phyloP scores from a whole-genome alignment of 768 basidiomycete species.

The Pleurotus pulmonarius region DNA sequence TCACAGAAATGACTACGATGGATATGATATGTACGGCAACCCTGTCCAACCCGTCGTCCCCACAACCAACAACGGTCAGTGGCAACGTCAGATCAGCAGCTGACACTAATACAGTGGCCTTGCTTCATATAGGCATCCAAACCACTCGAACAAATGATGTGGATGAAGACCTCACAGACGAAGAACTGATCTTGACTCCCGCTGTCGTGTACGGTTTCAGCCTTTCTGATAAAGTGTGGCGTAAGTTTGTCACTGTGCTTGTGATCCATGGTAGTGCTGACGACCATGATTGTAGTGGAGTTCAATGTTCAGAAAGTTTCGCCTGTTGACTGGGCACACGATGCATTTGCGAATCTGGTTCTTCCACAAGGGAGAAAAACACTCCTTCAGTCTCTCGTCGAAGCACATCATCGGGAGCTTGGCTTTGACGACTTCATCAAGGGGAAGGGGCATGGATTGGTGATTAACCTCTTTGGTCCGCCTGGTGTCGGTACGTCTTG shows the following conservation, averaged over 20 bases:
- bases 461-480: constrained; percentile 54
- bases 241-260: constrained; percentile 10
- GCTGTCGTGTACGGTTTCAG: constrained; percentile 63
- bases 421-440: constrained; percentile 61
- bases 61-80: constrained; percentile 3
- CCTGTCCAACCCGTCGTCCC: constrained; percentile 1
- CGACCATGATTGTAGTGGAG: constrained; percentile 37
- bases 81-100: neutral
- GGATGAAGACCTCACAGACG: constrained; percentile 39
- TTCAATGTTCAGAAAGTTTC: constrained; percentile 54
- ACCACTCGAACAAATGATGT: neutral
- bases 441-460: constrained; percentile 60
- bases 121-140: neutral
- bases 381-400: constrained; percentile 53
- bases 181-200: constrained; percentile 52
- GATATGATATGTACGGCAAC: constrained; percentile 19
- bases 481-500: constrained; percentile 45
- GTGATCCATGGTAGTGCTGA: too few species aligned
- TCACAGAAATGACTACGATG: neutral
- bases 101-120: neutral
- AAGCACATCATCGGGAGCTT: constrained; percentile 48
- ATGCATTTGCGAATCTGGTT: constrained; percentile 58
- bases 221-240: constrained; percentile 14
- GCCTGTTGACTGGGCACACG: constrained; percentile 52
- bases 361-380: constrained; percentile 51